A percentile compares a stretch with the other conserved stretches of the same genome.
Evolutionary conservation across 1,284 basidiomycete genomes (phyloP).

Genomic region (Sphaerobolus stellatus): DNA sequence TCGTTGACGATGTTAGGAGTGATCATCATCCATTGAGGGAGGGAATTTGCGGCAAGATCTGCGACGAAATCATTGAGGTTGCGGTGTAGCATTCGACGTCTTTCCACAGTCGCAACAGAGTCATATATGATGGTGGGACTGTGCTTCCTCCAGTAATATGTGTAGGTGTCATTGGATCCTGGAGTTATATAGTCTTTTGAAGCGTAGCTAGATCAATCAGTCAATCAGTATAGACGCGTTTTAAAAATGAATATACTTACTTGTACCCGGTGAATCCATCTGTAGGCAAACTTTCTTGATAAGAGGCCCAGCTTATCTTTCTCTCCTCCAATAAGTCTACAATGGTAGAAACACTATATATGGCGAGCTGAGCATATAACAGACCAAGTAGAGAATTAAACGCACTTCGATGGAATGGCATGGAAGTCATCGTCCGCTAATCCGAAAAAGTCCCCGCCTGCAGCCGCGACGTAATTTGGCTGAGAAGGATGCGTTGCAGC

Average conservation of each 20-base stretch:
- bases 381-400: neutral
- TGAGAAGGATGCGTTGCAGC: slow-evolving; percentile 63
- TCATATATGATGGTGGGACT: slow-evolving; percentile 58
- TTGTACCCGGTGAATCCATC: slow-evolving; percentile 48
- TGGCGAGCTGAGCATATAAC: too few relatives aligned
- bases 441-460: slow-evolving; percentile 61
- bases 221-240: slow-evolving; percentile 24
- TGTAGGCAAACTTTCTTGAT: slow-evolving; percentile 61
- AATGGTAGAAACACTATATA: slow-evolving; percentile 45
- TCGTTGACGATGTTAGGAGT: slow-evolving; percentile 65
- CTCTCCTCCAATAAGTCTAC: slow-evolving; percentile 64
- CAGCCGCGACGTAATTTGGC: slow-evolving; percentile 52
- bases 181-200: neutral
- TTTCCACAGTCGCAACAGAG: slow-evolving; percentile 41
- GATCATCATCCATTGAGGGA: slow-evolving; percentile 63
- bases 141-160: slow-evolving; percentile 46
- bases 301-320: slow-evolving; percentile 54
- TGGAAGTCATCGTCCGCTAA: slow-evolving; percentile 46
- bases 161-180: slow-evolving; percentile 13
- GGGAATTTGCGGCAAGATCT: slow-evolving; percentile 49
- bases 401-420: slow-evolving; percentile 28
- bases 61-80: slow-evolving; percentile 64
- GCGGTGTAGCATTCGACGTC: slow-evolving; percentile 49
- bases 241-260: slow-evolving; percentile 27
- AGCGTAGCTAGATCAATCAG: neutral